phyloP scores from a whole-genome alignment of 345 rosid genomes.

The Lepidium sativum region DNA sequence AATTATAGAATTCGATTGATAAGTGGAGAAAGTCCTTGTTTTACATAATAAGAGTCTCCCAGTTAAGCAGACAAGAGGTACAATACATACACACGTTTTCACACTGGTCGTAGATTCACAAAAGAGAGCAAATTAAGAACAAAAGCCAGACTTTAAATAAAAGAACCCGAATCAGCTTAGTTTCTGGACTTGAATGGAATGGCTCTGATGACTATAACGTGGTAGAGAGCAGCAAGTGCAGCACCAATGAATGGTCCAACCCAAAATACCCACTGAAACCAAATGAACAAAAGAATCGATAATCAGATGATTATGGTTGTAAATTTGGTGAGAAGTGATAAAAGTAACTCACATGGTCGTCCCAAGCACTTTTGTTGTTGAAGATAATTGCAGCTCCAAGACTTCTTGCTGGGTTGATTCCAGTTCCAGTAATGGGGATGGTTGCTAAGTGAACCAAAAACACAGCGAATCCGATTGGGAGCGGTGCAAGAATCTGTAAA shows the following conservation, averaged over 20 bases:
- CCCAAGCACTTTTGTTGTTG: slow-evolving; percentile 43
- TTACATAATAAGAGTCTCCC: slow-evolving; percentile 1
- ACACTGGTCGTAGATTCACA: slow-evolving; percentile 14
- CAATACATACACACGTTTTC: slow-evolving; percentile 9
- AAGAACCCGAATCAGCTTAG: slow-evolving; percentile 11
- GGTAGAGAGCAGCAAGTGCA: slow-evolving; percentile 47
- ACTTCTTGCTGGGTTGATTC: slow-evolving; percentile 49
- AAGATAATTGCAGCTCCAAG: slow-evolving; percentile 42
- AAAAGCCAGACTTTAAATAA: neutral
- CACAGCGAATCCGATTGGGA: slow-evolving; percentile 47
- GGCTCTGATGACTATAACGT: slow-evolving; percentile 46
- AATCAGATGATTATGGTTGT: neutral
- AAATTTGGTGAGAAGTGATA: neutral
- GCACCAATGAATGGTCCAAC: slow-evolving; percentile 55
- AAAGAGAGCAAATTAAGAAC: slow-evolving; percentile 17
- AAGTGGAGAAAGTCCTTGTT: neutral
- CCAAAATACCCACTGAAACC: slow-evolving; percentile 43
- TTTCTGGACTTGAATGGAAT: slow-evolving; percentile 37
- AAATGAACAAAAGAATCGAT: neutral
- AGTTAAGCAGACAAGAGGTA: slow-evolving; percentile 13
- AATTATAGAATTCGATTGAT: neutral
- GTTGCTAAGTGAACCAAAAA: slow-evolving; percentile 51
- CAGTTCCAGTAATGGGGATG: slow-evolving; percentile 43
- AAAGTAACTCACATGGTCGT: slow-evolving; percentile 34
- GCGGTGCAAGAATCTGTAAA: slow-evolving; percentile 37